Evolutionary conservation across 1,284 basidiomycete species (phyloP).

Genomic region (Trichosporon sp.): DNA sequence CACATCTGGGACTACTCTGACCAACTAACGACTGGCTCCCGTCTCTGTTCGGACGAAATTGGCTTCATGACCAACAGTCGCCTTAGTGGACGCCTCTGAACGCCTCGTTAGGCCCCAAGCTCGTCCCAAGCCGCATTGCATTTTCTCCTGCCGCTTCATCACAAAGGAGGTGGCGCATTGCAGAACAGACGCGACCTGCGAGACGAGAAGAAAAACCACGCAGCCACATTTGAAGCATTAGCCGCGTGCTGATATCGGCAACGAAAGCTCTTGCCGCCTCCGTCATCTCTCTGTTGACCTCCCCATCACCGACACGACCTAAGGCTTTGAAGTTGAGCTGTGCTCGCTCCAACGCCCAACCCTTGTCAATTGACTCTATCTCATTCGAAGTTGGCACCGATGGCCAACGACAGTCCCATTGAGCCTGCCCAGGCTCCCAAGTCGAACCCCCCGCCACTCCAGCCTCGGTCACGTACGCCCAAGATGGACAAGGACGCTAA

Average conservation of each 20-base stretch:
- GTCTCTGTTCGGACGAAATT: not conserved
- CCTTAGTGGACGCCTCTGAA: constrained; percentile 6
- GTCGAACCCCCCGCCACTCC: constrained; percentile 23
- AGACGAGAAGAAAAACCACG: not conserved
- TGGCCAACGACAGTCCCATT: not conserved
- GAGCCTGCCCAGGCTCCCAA: constrained; percentile 19
- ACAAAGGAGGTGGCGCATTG: constrained; percentile 4
- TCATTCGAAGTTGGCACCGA: not conserved
- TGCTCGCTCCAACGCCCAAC: not conserved
- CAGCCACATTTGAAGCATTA: constrained; percentile 1
- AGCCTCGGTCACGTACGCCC: constrained; percentile 27
- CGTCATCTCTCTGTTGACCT: not conserved
- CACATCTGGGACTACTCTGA: not conserved
- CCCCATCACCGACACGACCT: not conserved
- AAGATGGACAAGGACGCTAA: constrained; percentile 24
- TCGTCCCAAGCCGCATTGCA: not conserved
- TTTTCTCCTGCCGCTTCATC: not conserved
- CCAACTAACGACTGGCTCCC: not conserved
- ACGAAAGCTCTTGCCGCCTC: not conserved
- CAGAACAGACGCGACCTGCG: not conserved
- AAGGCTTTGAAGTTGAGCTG: not conserved
- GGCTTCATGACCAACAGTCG: constrained; percentile 9
- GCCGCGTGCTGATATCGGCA: not conserved
- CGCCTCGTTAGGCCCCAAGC: constrained; percentile 5
- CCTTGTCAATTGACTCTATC: not conserved